Base-by-base conservation (phyloP, 192 early-diverging fungal species). In the Gryganskiella cystojenkinii region DNA sequence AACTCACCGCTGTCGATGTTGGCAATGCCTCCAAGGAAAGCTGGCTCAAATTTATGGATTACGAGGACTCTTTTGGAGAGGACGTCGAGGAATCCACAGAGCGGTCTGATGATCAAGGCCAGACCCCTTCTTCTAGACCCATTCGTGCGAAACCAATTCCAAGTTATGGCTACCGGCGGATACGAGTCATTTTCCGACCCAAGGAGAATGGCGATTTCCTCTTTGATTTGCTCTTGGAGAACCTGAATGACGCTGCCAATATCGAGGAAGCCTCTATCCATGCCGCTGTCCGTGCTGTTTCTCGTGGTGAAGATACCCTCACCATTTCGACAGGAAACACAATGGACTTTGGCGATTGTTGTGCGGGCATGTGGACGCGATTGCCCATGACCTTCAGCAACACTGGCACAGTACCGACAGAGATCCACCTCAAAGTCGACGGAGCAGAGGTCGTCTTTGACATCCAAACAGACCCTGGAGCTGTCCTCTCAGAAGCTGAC, bases 291-390 rank as follows among this genome's bases (percentile, higher is more conserved):
- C 83, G 90, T 19, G 88, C 91, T 30, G 91, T 83, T 40, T 83
- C 83, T 65, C 83, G 85, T 65, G 74, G 74, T 33, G 94, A 95
- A 79, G 95, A 92, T 73, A 86, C 88, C 20, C 78, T 90, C 51
- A 82, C 86, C 11, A 87, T 90, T 55, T 92, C 88, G 76, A 91
- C 85, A 65, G 92, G 87, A 33, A 93, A 81, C 71, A 81, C 83
- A 42, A 62, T 99, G 27, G 95, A 98, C 73, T 99, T 99, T 86
- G 95, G 95, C 43, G 95, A 98, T 67, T 97, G 96, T 71, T 90
- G 88, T 64, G 93, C 94, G 43, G 96, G 96, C n/a, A 67, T 84
- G n/a, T 94, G 94, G 92, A 91, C 89, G 24, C 88, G 88, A 58
- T 89, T 94, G 67, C 87, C 91, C 44, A 80, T 98, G 6, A 83